Evolutionary conservation across 2,329 filamentous ascomycete genomes (phyloP).

Genomic region (Penicillium hesseltinei): DNA sequence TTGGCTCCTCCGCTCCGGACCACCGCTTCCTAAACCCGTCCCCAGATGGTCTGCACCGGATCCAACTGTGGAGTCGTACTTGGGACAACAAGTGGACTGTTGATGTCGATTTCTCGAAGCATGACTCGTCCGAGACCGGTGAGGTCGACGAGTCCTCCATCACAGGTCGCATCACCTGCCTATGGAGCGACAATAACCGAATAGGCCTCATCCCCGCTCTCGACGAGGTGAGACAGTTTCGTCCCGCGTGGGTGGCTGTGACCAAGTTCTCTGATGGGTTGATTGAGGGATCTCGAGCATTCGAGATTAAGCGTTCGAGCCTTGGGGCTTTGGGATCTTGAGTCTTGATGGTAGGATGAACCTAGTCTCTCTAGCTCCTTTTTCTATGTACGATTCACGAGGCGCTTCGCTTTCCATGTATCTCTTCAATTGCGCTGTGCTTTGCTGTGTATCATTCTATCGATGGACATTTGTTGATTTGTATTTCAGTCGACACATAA

Average conservation of each 20-base stretch:
- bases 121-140: constrained; percentile 31
- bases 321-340: not conserved
- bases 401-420: not conserved
- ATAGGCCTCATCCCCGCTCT: constrained; percentile 73
- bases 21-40: constrained; percentile 67
- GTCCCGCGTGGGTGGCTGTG: constrained; percentile 75
- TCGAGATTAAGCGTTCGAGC: constrained; percentile 45
- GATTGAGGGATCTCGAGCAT: constrained; percentile 74
- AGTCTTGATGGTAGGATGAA: not conserved
- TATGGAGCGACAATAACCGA: constrained; percentile 83
- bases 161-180: constrained; percentile 68
- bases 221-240: constrained; percentile 73
- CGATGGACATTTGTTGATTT: not conserved
- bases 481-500: not conserved
- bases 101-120: constrained; percentile 57
- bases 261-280: constrained; percentile 75
- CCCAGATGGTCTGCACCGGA: constrained; percentile 61
- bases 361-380: not conserved
- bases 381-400: constrained; percentile 8
- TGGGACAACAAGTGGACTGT: constrained; percentile 77
- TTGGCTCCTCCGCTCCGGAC: constrained; percentile 57
- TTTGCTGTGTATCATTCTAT: not conserved
- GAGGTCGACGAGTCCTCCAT: constrained; percentile 41
- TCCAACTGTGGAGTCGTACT: constrained; percentile 78
- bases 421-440: not conserved